Conservation (phyloP, 2,329 filamentous ascomycete species). For the Nannizzia gypsea region DNA sequence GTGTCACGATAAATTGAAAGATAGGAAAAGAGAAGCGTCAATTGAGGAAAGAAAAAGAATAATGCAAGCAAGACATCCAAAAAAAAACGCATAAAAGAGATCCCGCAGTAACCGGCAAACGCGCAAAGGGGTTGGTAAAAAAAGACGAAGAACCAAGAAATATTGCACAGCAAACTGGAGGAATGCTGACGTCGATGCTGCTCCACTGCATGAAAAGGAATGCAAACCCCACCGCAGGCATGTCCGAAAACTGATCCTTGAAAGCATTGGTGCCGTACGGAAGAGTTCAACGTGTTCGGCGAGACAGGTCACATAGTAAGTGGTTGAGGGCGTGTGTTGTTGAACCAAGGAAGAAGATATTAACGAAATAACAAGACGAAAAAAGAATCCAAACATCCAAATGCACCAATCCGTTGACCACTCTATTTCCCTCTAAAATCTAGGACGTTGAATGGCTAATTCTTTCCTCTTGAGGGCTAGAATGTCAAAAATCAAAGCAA, state of each 20-base stretch:
- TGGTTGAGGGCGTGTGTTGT: neutral
- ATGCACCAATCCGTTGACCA: slow-evolving; percentile 9
- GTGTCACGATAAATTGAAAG: neutral
- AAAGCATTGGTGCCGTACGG: neutral
- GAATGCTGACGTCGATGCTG: neutral
- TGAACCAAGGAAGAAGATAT: neutral
- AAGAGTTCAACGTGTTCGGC: neutral
- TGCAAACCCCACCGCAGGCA: neutral
- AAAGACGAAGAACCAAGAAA: neutral
- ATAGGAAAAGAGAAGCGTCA: neutral
- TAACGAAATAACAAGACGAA: neutral
- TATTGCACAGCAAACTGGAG: neutral
- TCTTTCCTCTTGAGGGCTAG: slow-evolving; percentile 7
- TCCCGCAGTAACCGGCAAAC: neutral
- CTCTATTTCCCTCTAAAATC: slow-evolving; percentile 11
- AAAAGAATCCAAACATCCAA: slow-evolving; percentile 3
- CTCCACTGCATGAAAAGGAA: neutral
- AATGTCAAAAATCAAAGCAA: neutral
- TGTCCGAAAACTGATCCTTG: neutral
- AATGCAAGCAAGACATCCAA: neutral
- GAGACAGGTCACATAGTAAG: slow-evolving; percentile 1
- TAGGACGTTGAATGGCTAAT: slow-evolving; percentile 13
- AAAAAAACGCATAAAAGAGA: neutral
- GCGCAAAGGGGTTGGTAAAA: neutral
- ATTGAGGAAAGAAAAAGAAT: neutral